Evolutionary conservation across 768 basidiomycete genomes (phyloP), one percentile per base, ranked within the genome.

Genomic region (Lentinula detonsa): DNA sequence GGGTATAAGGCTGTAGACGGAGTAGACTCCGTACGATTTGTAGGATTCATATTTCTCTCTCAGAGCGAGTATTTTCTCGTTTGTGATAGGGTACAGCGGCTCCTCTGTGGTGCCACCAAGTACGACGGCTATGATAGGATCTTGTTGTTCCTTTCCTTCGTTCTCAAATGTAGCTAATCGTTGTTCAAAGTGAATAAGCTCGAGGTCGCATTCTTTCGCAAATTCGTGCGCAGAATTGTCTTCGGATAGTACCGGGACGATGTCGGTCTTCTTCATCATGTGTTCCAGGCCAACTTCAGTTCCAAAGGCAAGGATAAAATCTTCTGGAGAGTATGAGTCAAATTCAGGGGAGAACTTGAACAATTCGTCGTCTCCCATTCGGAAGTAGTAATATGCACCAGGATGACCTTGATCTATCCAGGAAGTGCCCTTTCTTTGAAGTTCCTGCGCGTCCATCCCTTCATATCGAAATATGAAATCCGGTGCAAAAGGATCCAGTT

Each of bases 311-410:
- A 4, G 33, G 11, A 50, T 42, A n/a, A 46, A 46, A 15, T 46
- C 31, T 33, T 39, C 33, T 13, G 57, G 37, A 6, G 28, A 46
- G 18, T 16, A 18, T 15, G 28, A 13, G 23, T 59, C 57, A 11
- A 34, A 59, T 34, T 21, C 45, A 21, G 15, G n/a, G 11, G 40
- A 5, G n/a, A 59, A 48, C 21, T 37, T 46, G 34, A 49, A 59
- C n/a, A 59, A 13, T 37, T 49, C 57, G n/a, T 59, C 57, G 46
- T 59, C 46, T 4, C 37, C 57, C 57, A 59, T 59, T 34, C 57
- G 45, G 8, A 48, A 59, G 40, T 59, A 49, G 40, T 59, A 59
- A 23, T 48, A 59, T n/a, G 43, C 45, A n/a, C 57, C 57, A 10
- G 57, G 37, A 18, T 0, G 13, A 5, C 55, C 55, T 45, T 56